Base-by-base conservation (phyloP, 768 basidiomycete species). In the Clitopilus hobsonii region DNA sequence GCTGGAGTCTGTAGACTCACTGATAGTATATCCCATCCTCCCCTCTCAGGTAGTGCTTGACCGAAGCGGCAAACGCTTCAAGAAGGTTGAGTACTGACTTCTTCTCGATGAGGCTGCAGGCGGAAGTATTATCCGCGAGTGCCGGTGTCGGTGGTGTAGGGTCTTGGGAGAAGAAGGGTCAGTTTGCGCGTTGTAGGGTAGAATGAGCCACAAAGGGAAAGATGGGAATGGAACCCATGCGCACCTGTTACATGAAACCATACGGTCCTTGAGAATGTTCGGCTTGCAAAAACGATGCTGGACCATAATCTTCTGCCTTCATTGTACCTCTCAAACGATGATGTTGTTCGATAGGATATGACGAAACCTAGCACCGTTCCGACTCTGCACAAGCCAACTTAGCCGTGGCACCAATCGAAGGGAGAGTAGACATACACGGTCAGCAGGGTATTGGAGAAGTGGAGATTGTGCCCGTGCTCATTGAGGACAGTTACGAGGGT, bases 311-410 rank as follows among this genome's bases (percentile, higher is more conserved):
- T 70, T 52, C 88, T 70, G 22, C 88, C 88, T 61, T 89, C 87
- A 54, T 89, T 88, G 66, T 89, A 89, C n/a, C 85, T 72, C 65
- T 88, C 86, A 60, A 86, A 88, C 32, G 84, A 85, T 3, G 86
- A 83, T 10, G 84, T 88, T 8, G 86, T 88, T 55, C 86, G 67
- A 65, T 86, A 87, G 0, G 85, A 85, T 51, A 89, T 82, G 29
- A 89, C 80, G 59, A 89, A 89, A 76, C 87, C 88, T 22, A 89
- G 73, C 1, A 89, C 84, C 3, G 85, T 87, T 76, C 88, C 77
- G 49, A 76, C 60, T 18, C 71, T 78, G 58, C 3, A 38, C 13
- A 36, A n/a, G n/a, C n/a, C n/a, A n/a, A n/a, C n/a, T n/a, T n/a
- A n/a, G n/a, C n/a, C n/a, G n/a, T n/a, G n/a, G 22, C 38, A 28